phyloP scores from a whole-genome alignment of 129 eudicot species.

The Saposhnikovia divaricata region DNA sequence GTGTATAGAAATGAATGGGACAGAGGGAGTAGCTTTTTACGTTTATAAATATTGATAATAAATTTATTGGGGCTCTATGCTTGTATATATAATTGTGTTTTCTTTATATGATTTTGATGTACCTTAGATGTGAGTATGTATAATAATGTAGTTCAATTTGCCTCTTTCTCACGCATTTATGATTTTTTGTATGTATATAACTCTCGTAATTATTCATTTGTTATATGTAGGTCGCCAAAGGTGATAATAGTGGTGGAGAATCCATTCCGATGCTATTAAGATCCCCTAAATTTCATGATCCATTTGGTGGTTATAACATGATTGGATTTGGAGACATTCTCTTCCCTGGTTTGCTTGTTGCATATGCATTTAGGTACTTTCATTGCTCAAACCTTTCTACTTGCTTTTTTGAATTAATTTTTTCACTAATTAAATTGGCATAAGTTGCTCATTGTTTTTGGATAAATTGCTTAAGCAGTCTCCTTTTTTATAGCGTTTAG shows the following conservation, averaged over 20 bases:
- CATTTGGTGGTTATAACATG: slow-evolving; percentile 78
- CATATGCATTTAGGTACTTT: slow-evolving; percentile 58
- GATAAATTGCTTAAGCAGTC: too few relatives aligned
- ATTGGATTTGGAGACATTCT: slow-evolving; percentile 90
- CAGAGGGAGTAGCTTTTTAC: too few relatives aligned
- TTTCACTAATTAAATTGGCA: too few relatives aligned
- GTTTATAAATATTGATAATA: too few relatives aligned
- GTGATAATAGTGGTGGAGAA: slow-evolving; percentile 82
- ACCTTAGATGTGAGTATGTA: too few relatives aligned
- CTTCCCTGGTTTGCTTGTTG: slow-evolving; percentile 87
- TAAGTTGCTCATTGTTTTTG: too few relatives aligned
- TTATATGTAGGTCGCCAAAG: slow-evolving; percentile 71
- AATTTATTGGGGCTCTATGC: too few relatives aligned
- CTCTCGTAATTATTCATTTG: background rate
- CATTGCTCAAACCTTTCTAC: background rate
- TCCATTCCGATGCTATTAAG: slow-evolving; percentile 88
- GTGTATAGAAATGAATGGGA: too few relatives aligned
- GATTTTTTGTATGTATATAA: background rate
- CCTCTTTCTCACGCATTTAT: background rate
- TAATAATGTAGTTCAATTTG: background rate
- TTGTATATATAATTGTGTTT: too few relatives aligned
- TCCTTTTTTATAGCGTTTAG: too few relatives aligned
- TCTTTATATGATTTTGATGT: too few relatives aligned
- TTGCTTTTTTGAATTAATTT: too few relatives aligned
- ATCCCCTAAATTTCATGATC: slow-evolving; percentile 67